A percentile compares a stretch with the other conserved stretches of the same genome.
Conservation (phyloP, 2,329 filamentous ascomycete genomes). For the Bipolaris zeicola region DNA sequence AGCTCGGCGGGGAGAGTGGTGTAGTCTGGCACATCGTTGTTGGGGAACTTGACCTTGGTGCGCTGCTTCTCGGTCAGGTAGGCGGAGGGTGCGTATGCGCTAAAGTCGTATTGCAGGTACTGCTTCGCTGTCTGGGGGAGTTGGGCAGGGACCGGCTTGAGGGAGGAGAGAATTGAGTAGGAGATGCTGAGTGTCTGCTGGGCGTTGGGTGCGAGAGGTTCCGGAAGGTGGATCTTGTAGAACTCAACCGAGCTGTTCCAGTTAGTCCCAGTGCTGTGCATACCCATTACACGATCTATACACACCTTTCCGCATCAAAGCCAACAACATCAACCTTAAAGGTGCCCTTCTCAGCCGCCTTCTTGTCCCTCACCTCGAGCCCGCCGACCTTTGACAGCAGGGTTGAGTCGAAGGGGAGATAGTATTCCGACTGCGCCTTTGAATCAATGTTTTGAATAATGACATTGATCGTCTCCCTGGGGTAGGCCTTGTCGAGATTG, state of each 20-base stretch:
- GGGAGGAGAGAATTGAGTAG: slow-evolving; percentile 79
- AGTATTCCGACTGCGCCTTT: slow-evolving; percentile 86
- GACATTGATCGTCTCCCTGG: slow-evolving; percentile 90
- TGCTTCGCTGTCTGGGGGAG: slow-evolving; percentile 88
- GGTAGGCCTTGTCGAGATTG: slow-evolving; percentile 91
- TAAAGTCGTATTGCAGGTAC: slow-evolving; percentile 84
- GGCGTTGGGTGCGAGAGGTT: slow-evolving; percentile 73
- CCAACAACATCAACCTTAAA: slow-evolving; percentile 74
- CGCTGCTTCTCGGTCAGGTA: slow-evolving; percentile 92
- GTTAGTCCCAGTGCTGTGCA: slow-evolving; percentile 2
- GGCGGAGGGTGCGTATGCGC: slow-evolving; percentile 79
- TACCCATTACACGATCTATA: neutral
- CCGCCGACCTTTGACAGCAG: slow-evolving; percentile 79
- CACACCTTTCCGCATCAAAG: slow-evolving; percentile 60
- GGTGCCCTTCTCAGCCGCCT: slow-evolving; percentile 68
- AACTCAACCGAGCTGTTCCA: slow-evolving; percentile 62
- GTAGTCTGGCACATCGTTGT: slow-evolving; percentile 79
- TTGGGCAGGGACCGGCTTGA: slow-evolving; percentile 76
- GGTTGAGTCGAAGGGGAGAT: slow-evolving; percentile 79
- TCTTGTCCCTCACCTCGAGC: slow-evolving; percentile 91
- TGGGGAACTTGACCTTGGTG: slow-evolving; percentile 91
- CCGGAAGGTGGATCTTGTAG: slow-evolving; percentile 80
- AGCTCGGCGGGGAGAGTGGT: slow-evolving; percentile 68
- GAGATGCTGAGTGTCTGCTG: slow-evolving; percentile 88
- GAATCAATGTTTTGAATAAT: slow-evolving; percentile 85